These are phyloP conservation scores for Bombardia bombarda DNA, from an alignment of 495 filamentous ascomycete species.

Conservation along the genomic window DNA sequence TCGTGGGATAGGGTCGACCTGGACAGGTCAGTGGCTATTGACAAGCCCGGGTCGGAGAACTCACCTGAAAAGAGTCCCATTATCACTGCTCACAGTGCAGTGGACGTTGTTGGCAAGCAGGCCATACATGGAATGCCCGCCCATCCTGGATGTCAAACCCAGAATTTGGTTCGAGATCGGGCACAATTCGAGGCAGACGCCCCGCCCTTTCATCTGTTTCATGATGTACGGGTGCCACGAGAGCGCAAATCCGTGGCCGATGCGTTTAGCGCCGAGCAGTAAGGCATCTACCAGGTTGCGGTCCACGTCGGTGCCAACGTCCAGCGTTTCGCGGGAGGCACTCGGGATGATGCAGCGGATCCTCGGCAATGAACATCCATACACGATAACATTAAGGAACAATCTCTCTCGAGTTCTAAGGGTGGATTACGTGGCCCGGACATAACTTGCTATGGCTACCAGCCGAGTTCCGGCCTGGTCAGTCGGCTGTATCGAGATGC, in stretches of 20 bases:
- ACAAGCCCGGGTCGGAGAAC: too few relatives aligned
- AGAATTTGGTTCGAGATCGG: constrained; percentile 82
- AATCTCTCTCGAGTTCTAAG: too few relatives aligned
- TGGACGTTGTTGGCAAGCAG: constrained; percentile 44
- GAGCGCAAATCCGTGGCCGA: constrained; percentile 84
- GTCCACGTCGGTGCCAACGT: constrained; percentile 67
- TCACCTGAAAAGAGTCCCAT: constrained; percentile 46
- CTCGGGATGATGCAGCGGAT: too few relatives aligned
- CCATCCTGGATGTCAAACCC: constrained; percentile 38
- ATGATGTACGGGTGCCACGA: constrained; percentile 83
- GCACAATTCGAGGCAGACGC: constrained; percentile 80
- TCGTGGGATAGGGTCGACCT: constrained; percentile 50
- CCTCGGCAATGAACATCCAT: too few relatives aligned
- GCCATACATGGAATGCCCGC: constrained; percentile 39
- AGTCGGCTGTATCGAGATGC: too few relatives aligned
- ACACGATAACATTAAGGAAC: too few relatives aligned
- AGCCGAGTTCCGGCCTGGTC: too few relatives aligned
- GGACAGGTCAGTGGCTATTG: not conserved
- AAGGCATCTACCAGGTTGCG: constrained; percentile 85
- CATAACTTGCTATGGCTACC: too few relatives aligned
- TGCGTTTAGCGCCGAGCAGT: constrained; percentile 71
- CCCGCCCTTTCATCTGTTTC: constrained; percentile 69
- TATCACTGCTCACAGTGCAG: constrained; percentile 47
- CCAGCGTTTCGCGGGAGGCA: constrained; percentile 81
- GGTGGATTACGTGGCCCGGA: too few relatives aligned